These are phyloP conservation scores for Elsinoe necatrix DNA, from an alignment of 2,329 filamentous ascomycete genomes.

Conservation along the genomic window DNA sequence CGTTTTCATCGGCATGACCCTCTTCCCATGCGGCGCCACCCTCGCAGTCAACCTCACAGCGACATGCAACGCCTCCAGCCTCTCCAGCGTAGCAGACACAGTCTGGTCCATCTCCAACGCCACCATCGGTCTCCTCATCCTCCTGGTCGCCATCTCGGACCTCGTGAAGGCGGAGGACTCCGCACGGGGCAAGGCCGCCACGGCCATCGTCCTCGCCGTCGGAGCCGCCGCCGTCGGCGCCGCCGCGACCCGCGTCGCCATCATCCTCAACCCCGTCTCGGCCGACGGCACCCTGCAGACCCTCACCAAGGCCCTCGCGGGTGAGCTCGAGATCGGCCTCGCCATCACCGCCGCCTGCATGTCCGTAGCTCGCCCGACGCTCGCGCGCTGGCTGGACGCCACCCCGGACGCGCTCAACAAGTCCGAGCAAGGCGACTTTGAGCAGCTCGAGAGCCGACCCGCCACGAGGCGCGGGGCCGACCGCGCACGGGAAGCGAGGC, in stretches of 20 bases:
- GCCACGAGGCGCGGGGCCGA: background rate
- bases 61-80: background rate
- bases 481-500: background rate
- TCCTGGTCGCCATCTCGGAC: conserved; percentile 4
- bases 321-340: conserved; percentile 5
- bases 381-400: background rate
- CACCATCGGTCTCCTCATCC: background rate
- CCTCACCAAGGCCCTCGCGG: background rate
- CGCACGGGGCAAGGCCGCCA: background rate
- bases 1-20: conserved; percentile 8
- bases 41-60: conserved; percentile 3
- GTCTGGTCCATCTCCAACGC: conserved; percentile 1
- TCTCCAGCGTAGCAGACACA: background rate
- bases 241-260: background rate
- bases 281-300: background rate
- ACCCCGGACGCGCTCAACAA: background rate
- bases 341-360: background rate
- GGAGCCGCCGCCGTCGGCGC: background rate
- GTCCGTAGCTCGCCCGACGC: background rate
- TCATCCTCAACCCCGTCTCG: background rate
- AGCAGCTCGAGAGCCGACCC: conserved; percentile 1
- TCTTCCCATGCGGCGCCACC: conserved; percentile 14
- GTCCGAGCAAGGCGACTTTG: background rate
- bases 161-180: background rate
- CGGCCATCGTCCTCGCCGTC: background rate